phyloP scores from a whole-genome alignment of 306 rosid genomes.

The Vigna trinervia region DNA sequence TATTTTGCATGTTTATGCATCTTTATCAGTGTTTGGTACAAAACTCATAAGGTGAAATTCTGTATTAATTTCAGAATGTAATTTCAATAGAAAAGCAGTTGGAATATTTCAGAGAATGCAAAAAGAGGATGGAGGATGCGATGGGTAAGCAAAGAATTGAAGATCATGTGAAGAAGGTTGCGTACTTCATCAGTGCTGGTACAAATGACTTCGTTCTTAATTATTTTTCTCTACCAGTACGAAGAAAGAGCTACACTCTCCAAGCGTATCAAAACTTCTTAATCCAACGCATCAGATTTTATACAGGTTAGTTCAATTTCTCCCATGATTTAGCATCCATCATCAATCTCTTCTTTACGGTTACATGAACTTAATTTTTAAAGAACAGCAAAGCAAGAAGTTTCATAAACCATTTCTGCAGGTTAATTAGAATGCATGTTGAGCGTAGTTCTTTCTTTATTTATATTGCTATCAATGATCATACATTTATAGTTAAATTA shows the following conservation, averaged over 20 bases:
- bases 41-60: background rate
- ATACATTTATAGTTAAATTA: no score
- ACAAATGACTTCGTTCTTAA: constrained; percentile 79
- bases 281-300: constrained; percentile 52
- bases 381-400: background rate
- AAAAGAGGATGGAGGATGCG: constrained; percentile 47
- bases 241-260: constrained; percentile 47
- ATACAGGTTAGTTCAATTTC: constrained; percentile 54
- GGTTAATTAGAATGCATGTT: no score
- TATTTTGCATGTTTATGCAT: background rate
- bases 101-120: constrained; percentile 67
- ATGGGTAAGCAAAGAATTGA: constrained; percentile 57
- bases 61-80: constrained; percentile 58
- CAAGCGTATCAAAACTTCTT: constrained; percentile 61
- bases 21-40: background rate
- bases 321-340: no score
- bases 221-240: constrained; percentile 61
- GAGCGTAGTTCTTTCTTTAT: no score
- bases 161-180: constrained; percentile 57
- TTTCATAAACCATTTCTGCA: background rate
- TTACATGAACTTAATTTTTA: background rate
- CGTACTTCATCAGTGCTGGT: constrained; percentile 72
- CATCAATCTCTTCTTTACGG: background rate
- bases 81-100: constrained; percentile 61
- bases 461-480: no score